Evolutionary conservation across 2,329 filamentous ascomycete species (phyloP).

Genomic region (Neodidymelliopsis sp.): DNA sequence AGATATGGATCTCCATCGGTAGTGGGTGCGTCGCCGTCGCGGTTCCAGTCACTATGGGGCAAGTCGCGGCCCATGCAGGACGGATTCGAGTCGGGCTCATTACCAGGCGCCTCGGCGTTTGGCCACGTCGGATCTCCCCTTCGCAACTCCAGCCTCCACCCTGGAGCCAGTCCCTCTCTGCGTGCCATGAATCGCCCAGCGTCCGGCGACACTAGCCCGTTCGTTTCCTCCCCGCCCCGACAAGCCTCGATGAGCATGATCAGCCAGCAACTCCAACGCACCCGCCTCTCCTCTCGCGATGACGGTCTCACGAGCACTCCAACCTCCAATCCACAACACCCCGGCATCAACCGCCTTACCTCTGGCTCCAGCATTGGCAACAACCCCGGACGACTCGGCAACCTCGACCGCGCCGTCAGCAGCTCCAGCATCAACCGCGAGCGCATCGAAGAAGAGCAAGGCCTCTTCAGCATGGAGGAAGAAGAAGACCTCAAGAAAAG

Average conservation of each 20-base stretch:
- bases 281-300: conserved; percentile 49
- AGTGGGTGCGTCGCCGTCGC: conserved; percentile 63
- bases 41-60: conserved; percentile 66
- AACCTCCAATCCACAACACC: conserved; percentile 58
- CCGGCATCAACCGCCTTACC: conserved; percentile 67
- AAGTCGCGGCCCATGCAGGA: conserved; percentile 59
- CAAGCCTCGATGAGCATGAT: conserved; percentile 68
- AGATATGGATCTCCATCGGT: conserved; percentile 62
- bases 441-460: conserved; percentile 53
- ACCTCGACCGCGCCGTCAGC: conserved; percentile 49
- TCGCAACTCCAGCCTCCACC: conserved; percentile 65
- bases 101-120: conserved; percentile 55
- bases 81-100: conserved; percentile 43
- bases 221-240: conserved; percentile 63
- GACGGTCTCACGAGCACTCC: conserved; percentile 24
- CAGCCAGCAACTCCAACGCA: conserved; percentile 63
- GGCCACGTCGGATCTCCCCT: conserved; percentile 72
- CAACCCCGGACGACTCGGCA: conserved; percentile 38
- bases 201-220: conserved; percentile 58
- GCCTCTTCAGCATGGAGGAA: conserved; percentile 54
- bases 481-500: conserved; percentile 47
- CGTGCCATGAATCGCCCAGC: conserved; percentile 59
- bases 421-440: conserved; percentile 51
- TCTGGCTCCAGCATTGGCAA: conserved; percentile 43
- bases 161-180: conserved; percentile 59